Base-by-base conservation (phyloP, 2,329 filamentous ascomycete genomes). In the Gaeumannomyces tritici region DNA sequence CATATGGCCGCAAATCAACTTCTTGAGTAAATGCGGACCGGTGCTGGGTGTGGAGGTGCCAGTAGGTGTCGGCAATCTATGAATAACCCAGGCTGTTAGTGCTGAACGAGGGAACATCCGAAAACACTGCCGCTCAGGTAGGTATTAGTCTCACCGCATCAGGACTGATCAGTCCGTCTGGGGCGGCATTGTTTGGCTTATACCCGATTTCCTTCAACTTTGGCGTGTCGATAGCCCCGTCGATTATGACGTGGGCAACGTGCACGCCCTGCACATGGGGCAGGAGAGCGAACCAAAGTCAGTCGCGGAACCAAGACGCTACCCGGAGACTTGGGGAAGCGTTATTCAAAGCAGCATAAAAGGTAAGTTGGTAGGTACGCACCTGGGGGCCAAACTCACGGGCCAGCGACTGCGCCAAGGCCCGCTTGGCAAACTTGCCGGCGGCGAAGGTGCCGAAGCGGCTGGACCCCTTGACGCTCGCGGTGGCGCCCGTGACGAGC, bases 401-500 rank as follows among this genome's bases (percentile, higher is more conserved):
- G 0, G 91, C 89, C 29, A 96, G 79, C 42, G 84, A 89, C 73
- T 93, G 90, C 0, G 83, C 81, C 60, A 96, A 75, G 0, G 88
- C 90, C 35, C 92, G 81, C 67, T 89, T 77, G 4, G 90, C 91
- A 72, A 91, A 96, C 72, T 96, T 96, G 31, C 88, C 89, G 2
- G 86, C 84, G 0, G 91, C 88, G 70, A 96, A 96, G 9, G 83
- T 76, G 1, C 85, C 78, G 73, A 91, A 89, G 15, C 79, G 77
- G 0, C 90, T 86, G 13, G 85, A 88, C 4, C 89, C 89, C 69
- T 87, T 89, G 24, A 93, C 67, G 0, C 88, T 90, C 0, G 91
- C 92, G 0, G 92, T 96, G 0, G 92, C 91, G 35, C 92, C 92
- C 0, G 92, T 96, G 74, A 96, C 89, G 69, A 96, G 88, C 26